Base-by-base conservation (phyloP, 768 basidiomycete species). In the Dacryopinax primogenitus region DNA sequence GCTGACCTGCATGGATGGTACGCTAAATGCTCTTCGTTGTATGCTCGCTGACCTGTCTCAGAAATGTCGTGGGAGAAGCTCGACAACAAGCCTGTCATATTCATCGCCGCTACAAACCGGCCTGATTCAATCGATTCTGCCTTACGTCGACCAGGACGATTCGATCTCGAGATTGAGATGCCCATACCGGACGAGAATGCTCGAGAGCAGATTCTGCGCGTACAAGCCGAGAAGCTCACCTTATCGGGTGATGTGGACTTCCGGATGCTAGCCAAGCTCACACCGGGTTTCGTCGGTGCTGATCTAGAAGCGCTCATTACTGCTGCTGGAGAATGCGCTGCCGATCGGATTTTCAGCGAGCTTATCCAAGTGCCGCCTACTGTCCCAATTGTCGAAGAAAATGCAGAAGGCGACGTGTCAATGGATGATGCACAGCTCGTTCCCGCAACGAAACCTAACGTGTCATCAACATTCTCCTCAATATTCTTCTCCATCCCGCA, bases 111-210 rank as follows among this genome's bases (percentile, higher is more conserved):
- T 1, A 98, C 95, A 0, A 99, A 99, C 74, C 82, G 95, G 30
- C 93, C 92, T 1, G 96, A 98, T 72, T 88, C 94, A 3, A 80
- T 98, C 6, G 96, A 99, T 74, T 84, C 93, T 0, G 96, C 96
- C 0, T 79, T 99, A 18, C 84, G 95, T 33, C 81, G 94, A 64
- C 95, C 94, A 3, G 96, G 96, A 3, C 78, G 96, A 34, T 99
- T 99, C 67, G 96, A 98, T 72, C 91, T 94, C 69, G 96, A 99
- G 76, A 97, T 99, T 62, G 88, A 90, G 62, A 93, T 98, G 90
- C 90, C 90, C 13, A 95, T 99, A 2, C 96, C 96, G 1, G 92
- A 94, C 70, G 88, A 96, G 67, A 85, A 85, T 64, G 93, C 87
- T 0, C 80, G 96, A 65, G 87, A 88, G 67, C 88, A 93, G 95